Conservation (phyloP, 2,329 filamentous ascomycete genomes). For the Eutypella sp. region DNA sequence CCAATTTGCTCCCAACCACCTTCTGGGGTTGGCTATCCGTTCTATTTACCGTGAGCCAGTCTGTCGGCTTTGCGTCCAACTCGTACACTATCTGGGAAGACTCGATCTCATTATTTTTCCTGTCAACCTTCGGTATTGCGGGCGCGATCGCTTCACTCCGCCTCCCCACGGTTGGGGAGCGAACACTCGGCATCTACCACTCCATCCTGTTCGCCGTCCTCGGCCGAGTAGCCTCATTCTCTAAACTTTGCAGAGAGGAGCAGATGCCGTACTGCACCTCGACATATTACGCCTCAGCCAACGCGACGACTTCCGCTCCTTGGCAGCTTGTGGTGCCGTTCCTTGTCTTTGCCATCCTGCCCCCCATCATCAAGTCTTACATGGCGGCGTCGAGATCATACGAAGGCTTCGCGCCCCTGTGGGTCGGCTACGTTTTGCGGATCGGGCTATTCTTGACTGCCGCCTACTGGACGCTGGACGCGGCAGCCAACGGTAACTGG, state of each 20-base stretch:
- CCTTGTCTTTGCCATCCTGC: conserved; percentile 64
- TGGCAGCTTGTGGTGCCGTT: conserved; percentile 86
- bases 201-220: conserved; percentile 78
- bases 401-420: conserved; percentile 76
- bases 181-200: conserved; percentile 76
- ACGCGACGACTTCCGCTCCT: conserved; percentile 84
- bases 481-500: conserved; percentile 84
- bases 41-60: conserved; percentile 78
- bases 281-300: conserved; percentile 89
- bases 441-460: conserved; percentile 70
- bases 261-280: conserved; percentile 97
- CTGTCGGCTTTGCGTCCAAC: conserved; percentile 92
- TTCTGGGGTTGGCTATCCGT: conserved; percentile 87
- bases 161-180: conserved; percentile 60
- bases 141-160: conserved; percentile 71
- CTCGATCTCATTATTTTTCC: conserved; percentile 85
- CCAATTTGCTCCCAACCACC: conserved; percentile 61
- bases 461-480: conserved; percentile 82
- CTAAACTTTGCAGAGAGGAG: conserved; percentile 91
- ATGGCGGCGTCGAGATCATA: conserved; percentile 80
- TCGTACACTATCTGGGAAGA: conserved; percentile 99
- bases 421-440: conserved; percentile 78
- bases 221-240: conserved; percentile 76
- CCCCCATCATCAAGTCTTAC: conserved; percentile 72
- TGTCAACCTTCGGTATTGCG: conserved; percentile 79